Evolutionary conservation across 345 rosid genomes (phyloP).

Genomic region (Pugionium cornutum): DNA sequence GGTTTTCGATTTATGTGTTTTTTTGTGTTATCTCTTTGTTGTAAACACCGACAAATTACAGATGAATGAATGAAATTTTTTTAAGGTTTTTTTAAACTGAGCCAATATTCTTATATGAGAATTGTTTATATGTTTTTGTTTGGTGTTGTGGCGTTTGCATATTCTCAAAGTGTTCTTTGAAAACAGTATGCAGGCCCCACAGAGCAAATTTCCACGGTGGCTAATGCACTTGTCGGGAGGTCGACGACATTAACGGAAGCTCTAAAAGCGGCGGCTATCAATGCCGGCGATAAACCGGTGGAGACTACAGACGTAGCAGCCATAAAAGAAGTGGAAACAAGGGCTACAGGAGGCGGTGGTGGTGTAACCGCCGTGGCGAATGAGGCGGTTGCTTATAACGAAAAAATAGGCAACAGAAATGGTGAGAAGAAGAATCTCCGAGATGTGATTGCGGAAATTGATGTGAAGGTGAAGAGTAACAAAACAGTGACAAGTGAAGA

Average conservation of each 20-base stretch:
- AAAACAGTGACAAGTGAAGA: conserved; percentile 34
- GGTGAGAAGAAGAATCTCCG: conserved; percentile 18
- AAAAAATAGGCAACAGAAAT: background rate
- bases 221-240: conserved; percentile 35
- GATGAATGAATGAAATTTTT: too few species aligned
- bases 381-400: conserved; percentile 27
- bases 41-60: too few species aligned
- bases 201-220: conserved; percentile 30
- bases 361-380: conserved; percentile 23
- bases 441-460: conserved; percentile 28
- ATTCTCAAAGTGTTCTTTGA: too few species aligned
- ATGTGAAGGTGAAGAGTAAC: conserved; percentile 26
- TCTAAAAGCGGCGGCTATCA: conserved; percentile 38
- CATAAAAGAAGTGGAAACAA: conserved; percentile 33
- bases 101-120: too few species aligned
- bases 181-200: conserved; percentile 22
- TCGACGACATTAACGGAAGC: conserved; percentile 39
- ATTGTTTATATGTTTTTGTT: too few species aligned
- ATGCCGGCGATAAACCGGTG: conserved; percentile 27
- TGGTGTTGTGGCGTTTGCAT: too few species aligned
- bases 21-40: too few species aligned
- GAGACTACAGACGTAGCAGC: conserved; percentile 36
- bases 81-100: too few species aligned
- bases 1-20: background rate
- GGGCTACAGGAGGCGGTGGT: conserved; percentile 9